phyloP scores from a whole-genome alignment of 2,329 filamentous ascomycete genomes.

The Bipolaris zeicola region DNA sequence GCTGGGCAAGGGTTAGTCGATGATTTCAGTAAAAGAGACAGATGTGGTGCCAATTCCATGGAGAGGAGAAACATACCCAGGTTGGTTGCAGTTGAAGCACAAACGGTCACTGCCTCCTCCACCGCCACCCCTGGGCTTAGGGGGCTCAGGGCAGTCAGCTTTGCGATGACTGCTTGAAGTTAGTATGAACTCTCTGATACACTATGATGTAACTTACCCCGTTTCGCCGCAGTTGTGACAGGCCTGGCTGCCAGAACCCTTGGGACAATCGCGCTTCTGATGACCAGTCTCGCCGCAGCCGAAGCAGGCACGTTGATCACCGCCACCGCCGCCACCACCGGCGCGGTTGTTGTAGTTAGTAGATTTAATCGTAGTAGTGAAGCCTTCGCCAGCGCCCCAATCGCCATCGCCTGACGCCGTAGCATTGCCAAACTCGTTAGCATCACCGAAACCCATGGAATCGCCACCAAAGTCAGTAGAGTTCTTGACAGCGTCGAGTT shows the following conservation, averaged over 20 bases:
- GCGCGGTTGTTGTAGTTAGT: constrained; percentile 12
- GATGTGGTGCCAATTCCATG: neutral
- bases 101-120: constrained; percentile 18
- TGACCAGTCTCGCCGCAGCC: constrained; percentile 33
- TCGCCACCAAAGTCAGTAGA: constrained; percentile 13
- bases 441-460: constrained; percentile 10
- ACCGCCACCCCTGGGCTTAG: constrained; percentile 20
- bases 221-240: constrained; percentile 41
- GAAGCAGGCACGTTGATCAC: constrained; percentile 31
- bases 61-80: constrained; percentile 19
- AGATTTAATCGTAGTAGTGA: constrained; percentile 8
- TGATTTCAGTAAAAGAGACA: too few species aligned
- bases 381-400: constrained; percentile 47
- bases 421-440: constrained; percentile 34
- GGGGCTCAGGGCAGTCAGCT: constrained; percentile 31
- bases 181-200: neutral
- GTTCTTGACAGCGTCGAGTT: constrained; percentile 10
- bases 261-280: constrained; percentile 29
- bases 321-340: constrained; percentile 9
- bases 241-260: constrained; percentile 20
- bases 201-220: constrained; percentile 18
- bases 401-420: neutral
- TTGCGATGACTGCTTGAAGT: constrained; percentile 24
- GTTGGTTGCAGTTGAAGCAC: constrained; percentile 31
- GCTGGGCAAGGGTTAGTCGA: constrained; percentile 11